These are phyloP conservation scores for Stylonectria norvegica DNA, from an alignment of 2,329 filamentous ascomycete species.

Conservation along the genomic window DNA sequence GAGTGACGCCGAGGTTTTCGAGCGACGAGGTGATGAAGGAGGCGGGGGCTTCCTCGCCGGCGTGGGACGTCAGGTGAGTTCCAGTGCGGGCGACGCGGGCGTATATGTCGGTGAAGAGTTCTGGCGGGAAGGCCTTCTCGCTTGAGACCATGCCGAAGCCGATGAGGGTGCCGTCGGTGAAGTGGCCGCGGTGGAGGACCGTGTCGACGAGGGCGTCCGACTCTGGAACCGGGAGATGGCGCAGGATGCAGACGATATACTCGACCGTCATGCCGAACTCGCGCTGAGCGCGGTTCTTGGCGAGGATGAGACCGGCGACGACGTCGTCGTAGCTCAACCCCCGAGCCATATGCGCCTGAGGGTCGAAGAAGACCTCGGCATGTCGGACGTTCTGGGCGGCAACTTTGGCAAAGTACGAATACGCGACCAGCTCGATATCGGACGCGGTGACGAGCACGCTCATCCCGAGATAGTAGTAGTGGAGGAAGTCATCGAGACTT, in stretches of 20 bases:
- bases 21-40: conserved; percentile 63
- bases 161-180: conserved; percentile 50
- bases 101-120: conserved; percentile 62
- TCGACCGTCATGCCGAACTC: conserved; percentile 62
- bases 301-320: conserved; percentile 59
- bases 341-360: conserved; percentile 66
- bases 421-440: conserved; percentile 73
- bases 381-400: conserved; percentile 64
- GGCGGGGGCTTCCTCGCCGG: conserved; percentile 70
- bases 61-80: conserved; percentile 66
- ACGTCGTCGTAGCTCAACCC: conserved; percentile 62
- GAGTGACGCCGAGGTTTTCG: conserved; percentile 56
- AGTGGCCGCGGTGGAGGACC: conserved; percentile 39
- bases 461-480: conserved; percentile 77
- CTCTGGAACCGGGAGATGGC: conserved; percentile 62
- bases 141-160: conserved; percentile 69
- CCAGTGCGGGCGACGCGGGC: conserved; percentile 42
- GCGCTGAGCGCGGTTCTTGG: conserved; percentile 55
- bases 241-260: conserved; percentile 69
- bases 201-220: conserved; percentile 40
- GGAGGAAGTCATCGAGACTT: conserved; percentile 72
- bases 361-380: conserved; percentile 78
- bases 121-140: conserved; percentile 53
- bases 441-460: conserved; percentile 59
- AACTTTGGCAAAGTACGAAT: conserved; percentile 66